Evolutionary conservation across 2,329 filamentous ascomycete genomes (phyloP).

Genomic region (Ophiostoma novo-ulmi): DNA sequence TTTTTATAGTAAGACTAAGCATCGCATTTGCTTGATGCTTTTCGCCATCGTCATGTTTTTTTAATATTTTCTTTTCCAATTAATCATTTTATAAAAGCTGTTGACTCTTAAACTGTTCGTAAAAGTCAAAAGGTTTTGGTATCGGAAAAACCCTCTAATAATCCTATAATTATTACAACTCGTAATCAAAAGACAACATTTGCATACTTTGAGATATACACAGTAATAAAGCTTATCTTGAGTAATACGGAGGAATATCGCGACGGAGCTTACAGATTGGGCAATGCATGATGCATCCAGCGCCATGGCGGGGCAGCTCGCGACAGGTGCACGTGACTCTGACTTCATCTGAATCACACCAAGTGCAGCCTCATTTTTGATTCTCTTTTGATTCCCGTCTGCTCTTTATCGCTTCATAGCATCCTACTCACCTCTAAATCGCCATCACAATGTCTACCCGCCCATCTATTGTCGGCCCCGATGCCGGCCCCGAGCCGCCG

Average conservation of each 20-base stretch:
- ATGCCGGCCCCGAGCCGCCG: constrained; percentile 67
- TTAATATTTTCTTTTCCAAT: neutral
- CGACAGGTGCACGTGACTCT: constrained; percentile 8
- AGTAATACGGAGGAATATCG: neutral
- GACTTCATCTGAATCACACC: neutral
- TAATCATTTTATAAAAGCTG: too few species aligned
- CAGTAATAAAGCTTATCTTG: too few species aligned
- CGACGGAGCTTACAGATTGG: constrained; percentile 6
- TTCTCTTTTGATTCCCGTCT: neutral
- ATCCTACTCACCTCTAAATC: neutral
- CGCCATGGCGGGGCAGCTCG: neutral
- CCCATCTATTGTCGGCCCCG: constrained; percentile 66
- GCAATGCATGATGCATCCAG: neutral
- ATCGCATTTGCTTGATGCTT: too few species aligned
- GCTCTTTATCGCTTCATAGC: neutral
- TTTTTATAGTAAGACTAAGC: too few species aligned
- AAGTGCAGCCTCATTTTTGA: neutral
- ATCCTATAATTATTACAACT: too few species aligned
- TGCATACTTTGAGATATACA: too few species aligned
- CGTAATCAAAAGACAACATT: too few species aligned
- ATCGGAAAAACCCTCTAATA: too few species aligned
- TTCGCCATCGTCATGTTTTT: neutral
- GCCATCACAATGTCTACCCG: constrained; percentile 37
- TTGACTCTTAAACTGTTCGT: too few species aligned
- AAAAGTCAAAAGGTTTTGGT: too few species aligned